Percentiles rank a stretch among this genome's conserved stretches.
Conservation (phyloP, 768 basidiomycete genomes). For the Rubroboletus pulcherrimus region DNA sequence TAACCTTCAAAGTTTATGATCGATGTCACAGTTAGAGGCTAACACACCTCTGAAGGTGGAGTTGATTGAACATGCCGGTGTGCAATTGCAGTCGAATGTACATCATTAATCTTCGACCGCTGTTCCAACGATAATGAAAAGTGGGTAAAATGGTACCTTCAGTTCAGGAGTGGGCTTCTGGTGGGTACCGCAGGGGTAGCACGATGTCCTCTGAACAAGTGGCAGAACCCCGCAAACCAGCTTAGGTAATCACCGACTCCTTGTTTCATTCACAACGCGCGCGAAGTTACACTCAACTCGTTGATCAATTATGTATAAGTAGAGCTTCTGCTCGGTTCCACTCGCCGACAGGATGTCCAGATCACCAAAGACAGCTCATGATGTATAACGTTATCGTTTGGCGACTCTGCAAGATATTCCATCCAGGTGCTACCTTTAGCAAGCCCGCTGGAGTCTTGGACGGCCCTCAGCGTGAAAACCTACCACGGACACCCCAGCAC, state of each 20-base stretch:
- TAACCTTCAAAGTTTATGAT: constrained; percentile 24
- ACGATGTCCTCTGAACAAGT: too few species aligned
- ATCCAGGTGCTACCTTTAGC: background rate
- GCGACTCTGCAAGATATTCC: background rate
- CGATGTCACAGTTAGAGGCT: background rate
- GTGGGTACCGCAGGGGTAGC: too few species aligned
- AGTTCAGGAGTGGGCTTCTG: too few species aligned
- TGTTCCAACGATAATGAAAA: too few species aligned
- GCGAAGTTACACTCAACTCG: too few species aligned
- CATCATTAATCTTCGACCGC: background rate
- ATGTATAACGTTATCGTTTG: background rate
- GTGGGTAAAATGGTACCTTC: too few species aligned
- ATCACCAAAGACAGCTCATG: background rate
- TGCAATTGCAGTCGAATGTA: too few species aligned
- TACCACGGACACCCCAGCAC: background rate
- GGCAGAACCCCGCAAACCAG: too few species aligned
- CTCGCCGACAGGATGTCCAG: background rate
- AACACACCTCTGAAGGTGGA: background rate
- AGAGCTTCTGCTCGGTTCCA: background rate
- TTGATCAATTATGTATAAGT: background rate
- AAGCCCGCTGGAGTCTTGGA: background rate
- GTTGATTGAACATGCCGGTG: too few species aligned
- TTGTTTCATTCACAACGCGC: too few species aligned
- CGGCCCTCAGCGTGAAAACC: background rate
- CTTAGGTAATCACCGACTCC: too few species aligned